These are phyloP conservation scores for Cairneyella variabilis DNA, from an alignment of 495 filamentous ascomycete genomes.

Conservation along the genomic window DNA sequence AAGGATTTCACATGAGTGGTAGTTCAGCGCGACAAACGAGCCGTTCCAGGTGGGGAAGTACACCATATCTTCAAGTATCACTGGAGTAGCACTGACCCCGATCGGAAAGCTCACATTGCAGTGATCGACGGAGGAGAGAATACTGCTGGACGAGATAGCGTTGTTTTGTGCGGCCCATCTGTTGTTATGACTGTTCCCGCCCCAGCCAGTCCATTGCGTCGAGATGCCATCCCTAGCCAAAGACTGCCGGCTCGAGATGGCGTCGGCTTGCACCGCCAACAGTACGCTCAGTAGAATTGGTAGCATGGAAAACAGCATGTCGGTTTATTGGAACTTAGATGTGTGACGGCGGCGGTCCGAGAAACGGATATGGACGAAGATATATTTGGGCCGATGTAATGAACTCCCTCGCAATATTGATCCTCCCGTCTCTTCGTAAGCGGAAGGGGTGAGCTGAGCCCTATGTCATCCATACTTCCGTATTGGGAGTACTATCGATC, in stretches of 20 bases:
- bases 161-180: slow-evolving; percentile 25
- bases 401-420: background rate
- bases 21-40: slow-evolving; percentile 34
- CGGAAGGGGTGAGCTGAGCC: background rate
- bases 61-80: slow-evolving; percentile 22
- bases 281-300: background rate
- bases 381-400: background rate
- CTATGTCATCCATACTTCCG: background rate
- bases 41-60: slow-evolving; percentile 38
- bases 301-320: background rate
- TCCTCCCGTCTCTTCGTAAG: background rate
- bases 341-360: background rate
- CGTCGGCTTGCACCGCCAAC: background rate
- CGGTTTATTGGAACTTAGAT: background rate
- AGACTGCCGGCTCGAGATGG: no score
- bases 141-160: slow-evolving; percentile 19
- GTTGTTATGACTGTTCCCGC: slow-evolving; percentile 29
- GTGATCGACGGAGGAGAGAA: slow-evolving; percentile 11
- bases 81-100: slow-evolving; percentile 33
- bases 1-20: slow-evolving; percentile 27
- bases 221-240: background rate
- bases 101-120: slow-evolving; percentile 20
- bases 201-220: slow-evolving; percentile 21
- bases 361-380: background rate
- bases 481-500: background rate